phyloP scores from a whole-genome alignment of 768 basidiomycete genomes.

The Pholiota molesta region DNA sequence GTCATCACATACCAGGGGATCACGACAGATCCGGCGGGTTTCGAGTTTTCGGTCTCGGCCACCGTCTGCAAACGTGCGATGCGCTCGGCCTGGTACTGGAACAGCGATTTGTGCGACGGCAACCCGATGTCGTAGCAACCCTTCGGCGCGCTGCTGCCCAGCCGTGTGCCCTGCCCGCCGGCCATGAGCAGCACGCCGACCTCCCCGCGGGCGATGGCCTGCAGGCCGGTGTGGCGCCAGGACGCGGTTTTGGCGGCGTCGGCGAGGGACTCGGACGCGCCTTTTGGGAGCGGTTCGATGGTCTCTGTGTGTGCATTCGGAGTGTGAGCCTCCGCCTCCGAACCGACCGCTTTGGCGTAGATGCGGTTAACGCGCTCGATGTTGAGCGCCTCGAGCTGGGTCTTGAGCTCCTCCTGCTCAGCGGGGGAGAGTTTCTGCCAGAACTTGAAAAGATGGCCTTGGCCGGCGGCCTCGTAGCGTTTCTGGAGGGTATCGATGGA shows the following conservation, averaged over 20 bases:
- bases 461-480: slow-evolving; percentile 78
- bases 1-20: slow-evolving; percentile 99
- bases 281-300: slow-evolving; percentile 83
- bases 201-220: slow-evolving; percentile 78
- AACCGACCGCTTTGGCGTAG: slow-evolving; percentile 72
- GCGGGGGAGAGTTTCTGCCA: slow-evolving; percentile 69
- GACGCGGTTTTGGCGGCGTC: slow-evolving; percentile 57
- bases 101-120: slow-evolving; percentile 90
- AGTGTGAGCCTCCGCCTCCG: slow-evolving; percentile 56
- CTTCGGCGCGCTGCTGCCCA: slow-evolving; percentile 92
- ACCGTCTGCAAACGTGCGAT: slow-evolving; percentile 82
- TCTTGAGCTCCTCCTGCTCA: slow-evolving; percentile 64
- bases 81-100: slow-evolving; percentile 97
- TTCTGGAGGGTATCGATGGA: slow-evolving; percentile 56
- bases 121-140: slow-evolving; percentile 98
- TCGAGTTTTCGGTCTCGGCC: slow-evolving; percentile 59
- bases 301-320: slow-evolving; percentile 43
- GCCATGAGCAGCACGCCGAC: slow-evolving; percentile 98
- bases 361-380: slow-evolving; percentile 91
- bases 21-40: slow-evolving; percentile 61
- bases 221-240: slow-evolving; percentile 81
- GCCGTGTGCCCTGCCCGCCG: slow-evolving; percentile 94
- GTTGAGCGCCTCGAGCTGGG: slow-evolving; percentile 81
- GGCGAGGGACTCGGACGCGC: slow-evolving; percentile 66
- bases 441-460: slow-evolving; percentile 89